Base-by-base conservation (phyloP, 2,329 filamentous ascomycete species). In the Pyrenophora tritici-repentis region DNA sequence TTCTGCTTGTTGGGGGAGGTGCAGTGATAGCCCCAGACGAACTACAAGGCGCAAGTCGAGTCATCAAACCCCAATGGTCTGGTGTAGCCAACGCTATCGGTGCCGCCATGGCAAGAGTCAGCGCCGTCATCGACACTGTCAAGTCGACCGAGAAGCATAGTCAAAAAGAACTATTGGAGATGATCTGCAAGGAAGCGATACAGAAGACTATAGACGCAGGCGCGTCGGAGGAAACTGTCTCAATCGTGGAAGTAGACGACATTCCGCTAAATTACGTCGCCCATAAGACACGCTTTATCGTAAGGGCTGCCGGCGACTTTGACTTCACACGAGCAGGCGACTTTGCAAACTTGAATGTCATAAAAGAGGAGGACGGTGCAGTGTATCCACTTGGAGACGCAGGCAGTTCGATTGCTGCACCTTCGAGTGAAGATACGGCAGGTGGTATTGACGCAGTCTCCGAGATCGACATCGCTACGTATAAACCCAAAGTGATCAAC, bases 31-130 rank as follows among this genome's bases (percentile, higher is more conserved):
- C 81, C 0, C 83, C 83, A 0, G 75, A 81, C 31, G 67, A 77
- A n/a, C 72, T 87, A 0, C 72, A 73, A 26, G 84, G 84, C 1
- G 83, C 83, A 7, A 83, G 80, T 52, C 75, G 71, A 26, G 81
- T 86, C 1, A 68, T 85, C 37, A 83, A 81, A 55, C 83, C 83
- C 0, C 72, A 78, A 34, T 85, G 78, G 74, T 80, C 82, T 2
- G 79, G 78, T 3, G 82, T 87, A 1, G 85, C 85, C 7, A 87
- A 87, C 61, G 85, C 85, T 0, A 84, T 87, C 8, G 85, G 85
- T 1, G 85, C 84, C 7, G 84, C 85, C 1, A 85, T 83, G 50
- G 83, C 84, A 1, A 74, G 82, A 33, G 83, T 87, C 2, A 84
- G 81, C 50, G 61, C 65, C 26, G 63, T 71, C 13, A 79, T 80